Evolutionary conservation across 2,329 filamentous ascomycete genomes (phyloP), one percentile per base, ranked within the genome.

Genomic region (Akanthomyces dipterigenus): DNA sequence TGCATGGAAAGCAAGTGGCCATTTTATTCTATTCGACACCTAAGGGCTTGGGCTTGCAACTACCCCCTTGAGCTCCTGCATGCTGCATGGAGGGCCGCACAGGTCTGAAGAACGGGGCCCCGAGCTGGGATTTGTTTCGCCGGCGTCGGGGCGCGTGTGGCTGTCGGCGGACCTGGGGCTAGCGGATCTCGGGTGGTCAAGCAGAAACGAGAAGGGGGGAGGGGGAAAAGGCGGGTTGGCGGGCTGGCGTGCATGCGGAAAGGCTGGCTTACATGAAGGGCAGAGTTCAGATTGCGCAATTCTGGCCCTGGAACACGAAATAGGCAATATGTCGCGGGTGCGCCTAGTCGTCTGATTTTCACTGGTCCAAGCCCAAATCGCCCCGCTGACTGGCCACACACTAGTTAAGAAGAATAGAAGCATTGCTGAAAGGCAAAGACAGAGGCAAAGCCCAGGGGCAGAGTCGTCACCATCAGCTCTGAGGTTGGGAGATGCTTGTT

Each of bases 91-190:
- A 34, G 31, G 8, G 31, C 31, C 31, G 7, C 31, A 34, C 31
- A 34, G 31, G 31, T 34, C 31, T 9, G 11, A 40, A 28, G 55
- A 38, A 36, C 28, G 42, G 40, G 40, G 11, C 49, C 22, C 22
- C 42, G 42, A 24, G 22, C 22, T 22, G 48, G 22, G 55, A 31
- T 24, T 46, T 36, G 20, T 59, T 43, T 42, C 48, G 16, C n/a
- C 8, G 6, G 34, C 4, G 28, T 31, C 28, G 6, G 58, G 42
- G 42, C n/a, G 24, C 34, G 31, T 40, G 42, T 61, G 58, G 58
- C 20, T 61, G 50, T 61, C 58, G 58, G 58, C 58, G 58, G 58
- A 55, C 50, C 58, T 34, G 58, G 58, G 42, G 22, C 58, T 55
- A 61, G 58, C 58, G 58, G 58, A 61, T 61, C 58, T 61, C 58